phyloP scores from a whole-genome alignment of 495 filamentous ascomycete species.

The Penicillium bialowiezense region DNA sequence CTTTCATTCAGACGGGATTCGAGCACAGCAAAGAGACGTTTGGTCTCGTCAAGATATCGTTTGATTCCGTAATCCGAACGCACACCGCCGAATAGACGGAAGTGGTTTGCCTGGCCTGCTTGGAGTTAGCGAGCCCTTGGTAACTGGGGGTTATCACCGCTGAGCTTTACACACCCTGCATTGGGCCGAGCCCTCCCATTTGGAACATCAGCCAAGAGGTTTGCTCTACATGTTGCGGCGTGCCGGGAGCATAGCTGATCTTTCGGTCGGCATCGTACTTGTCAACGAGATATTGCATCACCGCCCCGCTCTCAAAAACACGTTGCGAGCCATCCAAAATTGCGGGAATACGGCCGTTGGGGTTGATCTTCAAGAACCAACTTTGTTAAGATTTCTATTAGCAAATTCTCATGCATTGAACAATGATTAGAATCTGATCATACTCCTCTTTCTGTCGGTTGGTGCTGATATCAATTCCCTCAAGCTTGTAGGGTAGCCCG shows the following conservation, averaged over 20 bases:
- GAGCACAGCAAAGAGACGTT: constrained; percentile 40
- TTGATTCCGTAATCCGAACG: constrained; percentile 43
- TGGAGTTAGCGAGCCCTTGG: no score
- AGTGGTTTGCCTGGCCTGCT: constrained; percentile 43
- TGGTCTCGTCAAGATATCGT: constrained; percentile 37
- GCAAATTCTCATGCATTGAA: neutral
- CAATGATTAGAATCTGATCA: constrained; percentile 15
- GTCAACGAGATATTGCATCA: constrained; percentile 47
- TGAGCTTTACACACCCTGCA: constrained; percentile 26
- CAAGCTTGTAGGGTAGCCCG: constrained; percentile 60
- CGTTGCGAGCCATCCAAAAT: constrained; percentile 43
- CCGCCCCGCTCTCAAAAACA: constrained; percentile 47
- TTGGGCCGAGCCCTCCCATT: constrained; percentile 40
- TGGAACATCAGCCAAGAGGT: constrained; percentile 47
- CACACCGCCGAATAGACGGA: constrained; percentile 32
- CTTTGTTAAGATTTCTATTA: constrained; percentile 4
- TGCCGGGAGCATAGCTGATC: constrained; percentile 42
- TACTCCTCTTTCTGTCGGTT: constrained; percentile 69
- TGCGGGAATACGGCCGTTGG: constrained; percentile 87
- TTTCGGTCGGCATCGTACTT: constrained; percentile 45
- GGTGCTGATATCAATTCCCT: constrained; percentile 59
- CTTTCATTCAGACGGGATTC: constrained; percentile 41
- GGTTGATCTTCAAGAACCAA: constrained; percentile 85
- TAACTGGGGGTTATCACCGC: no score
- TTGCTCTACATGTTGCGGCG: constrained; percentile 42